A percentile compares a stretch with the other conserved stretches of the same genome.
Evolutionary conservation across 805 yeast species (phyloP).

Genomic region (Myxozyma neglecta): DNA sequence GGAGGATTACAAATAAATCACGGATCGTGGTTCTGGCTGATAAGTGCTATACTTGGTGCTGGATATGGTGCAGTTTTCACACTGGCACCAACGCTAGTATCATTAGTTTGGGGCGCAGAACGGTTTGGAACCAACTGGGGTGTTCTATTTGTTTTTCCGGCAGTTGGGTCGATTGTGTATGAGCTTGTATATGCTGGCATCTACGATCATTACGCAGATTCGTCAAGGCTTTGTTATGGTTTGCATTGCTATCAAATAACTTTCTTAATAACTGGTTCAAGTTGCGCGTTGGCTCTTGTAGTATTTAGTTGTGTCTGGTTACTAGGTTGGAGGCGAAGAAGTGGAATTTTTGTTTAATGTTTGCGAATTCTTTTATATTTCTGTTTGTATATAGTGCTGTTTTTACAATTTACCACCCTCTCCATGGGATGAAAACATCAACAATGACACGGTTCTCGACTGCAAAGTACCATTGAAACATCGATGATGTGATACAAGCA

Average conservation of each 20-base stretch:
- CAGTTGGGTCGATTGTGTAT: slow-evolving; percentile 68
- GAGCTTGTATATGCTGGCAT: slow-evolving; percentile 69
- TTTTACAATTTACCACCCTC: slow-evolving; percentile 45
- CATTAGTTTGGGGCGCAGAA: slow-evolving; percentile 84
- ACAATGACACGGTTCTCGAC: slow-evolving; percentile 47
- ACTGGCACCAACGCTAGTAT: slow-evolving; percentile 77
- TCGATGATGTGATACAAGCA: slow-evolving; percentile 67
- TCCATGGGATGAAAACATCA: slow-evolving; percentile 67
- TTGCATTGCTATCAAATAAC: slow-evolving; percentile 36
- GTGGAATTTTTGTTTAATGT: slow-evolving; percentile 15
- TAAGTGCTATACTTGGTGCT: slow-evolving; percentile 61
- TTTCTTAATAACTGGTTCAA: slow-evolving; percentile 35
- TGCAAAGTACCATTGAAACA: slow-evolving; percentile 57
- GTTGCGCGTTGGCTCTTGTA: slow-evolving; percentile 32
- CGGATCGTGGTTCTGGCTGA: slow-evolving; percentile 34
- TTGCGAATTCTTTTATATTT: not conserved
- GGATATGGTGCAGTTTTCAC: slow-evolving; percentile 85
- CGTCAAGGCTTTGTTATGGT: slow-evolving; percentile 26
- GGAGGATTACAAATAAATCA: slow-evolving; percentile 26
- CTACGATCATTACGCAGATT: slow-evolving; percentile 50
- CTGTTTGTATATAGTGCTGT: slow-evolving; percentile 2
- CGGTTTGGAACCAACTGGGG: slow-evolving; percentile 94
- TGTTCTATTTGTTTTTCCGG: slow-evolving; percentile 82
- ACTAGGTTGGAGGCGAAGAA: slow-evolving; percentile 17
- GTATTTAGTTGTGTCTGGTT: slow-evolving; percentile 21